Conservation (phyloP, 2,329 filamentous ascomycete genomes). For the Raffaelea albimanens region DNA sequence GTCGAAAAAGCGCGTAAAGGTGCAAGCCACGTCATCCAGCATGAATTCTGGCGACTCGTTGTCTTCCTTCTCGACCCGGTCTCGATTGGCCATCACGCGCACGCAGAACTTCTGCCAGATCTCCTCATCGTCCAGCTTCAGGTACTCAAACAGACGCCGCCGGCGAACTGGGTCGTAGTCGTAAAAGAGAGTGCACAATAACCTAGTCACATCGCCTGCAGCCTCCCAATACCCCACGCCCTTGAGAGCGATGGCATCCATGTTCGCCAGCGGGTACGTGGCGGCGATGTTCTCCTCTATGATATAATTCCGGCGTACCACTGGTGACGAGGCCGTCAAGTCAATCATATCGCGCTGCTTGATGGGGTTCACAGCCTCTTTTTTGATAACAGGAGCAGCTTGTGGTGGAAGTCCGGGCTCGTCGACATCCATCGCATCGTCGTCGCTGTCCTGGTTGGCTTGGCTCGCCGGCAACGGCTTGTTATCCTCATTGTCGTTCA, state of each 20-base stretch:
- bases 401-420: no score
- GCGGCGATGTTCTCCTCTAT: no score
- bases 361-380: no score
- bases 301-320: no score
- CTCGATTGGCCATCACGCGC: not conserved
- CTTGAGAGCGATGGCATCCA: slow-evolving; percentile 7
- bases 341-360: no score
- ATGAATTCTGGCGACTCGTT: not conserved
- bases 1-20: slow-evolving; percentile 16
- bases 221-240: slow-evolving; percentile 10
- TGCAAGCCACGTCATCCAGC: slow-evolving; percentile 2
- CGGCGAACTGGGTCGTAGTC: slow-evolving; percentile 2
- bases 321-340: no score
- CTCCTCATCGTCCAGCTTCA: not conserved
- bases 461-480: no score
- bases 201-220: slow-evolving; percentile 4
- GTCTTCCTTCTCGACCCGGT: not conserved
- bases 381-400: no score
- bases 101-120: slow-evolving; percentile 10
- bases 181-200: slow-evolving; percentile 11
- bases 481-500: slow-evolving; percentile 28
- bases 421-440: no score
- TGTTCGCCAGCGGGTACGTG: not conserved
- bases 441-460: not conserved
- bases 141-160: slow-evolving; percentile 2